These are phyloP conservation scores for Penicillium decumbens DNA, from an alignment of 2,329 filamentous ascomycete species.

Conservation along the genomic window DNA sequence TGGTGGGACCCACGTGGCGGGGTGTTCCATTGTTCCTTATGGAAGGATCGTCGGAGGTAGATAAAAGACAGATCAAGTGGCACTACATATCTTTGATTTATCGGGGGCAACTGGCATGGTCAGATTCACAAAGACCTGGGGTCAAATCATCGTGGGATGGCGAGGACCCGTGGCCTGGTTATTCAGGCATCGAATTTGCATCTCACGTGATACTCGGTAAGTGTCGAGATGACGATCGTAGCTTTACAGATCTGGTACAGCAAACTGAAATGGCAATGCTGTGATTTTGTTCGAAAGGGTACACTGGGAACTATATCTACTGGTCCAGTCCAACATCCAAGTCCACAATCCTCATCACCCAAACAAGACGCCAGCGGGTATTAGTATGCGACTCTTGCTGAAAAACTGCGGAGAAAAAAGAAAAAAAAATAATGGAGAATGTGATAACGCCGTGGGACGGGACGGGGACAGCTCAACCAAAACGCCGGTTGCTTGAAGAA, in stretches of 20 bases:
- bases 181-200: too few relatives aligned
- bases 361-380: conserved; percentile 9
- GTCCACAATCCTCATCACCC: conserved; percentile 1
- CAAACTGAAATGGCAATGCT: neutral
- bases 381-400: conserved; percentile 13
- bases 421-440: neutral
- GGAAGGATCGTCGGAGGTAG: neutral
- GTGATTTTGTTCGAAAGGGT: neutral
- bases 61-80: neutral
- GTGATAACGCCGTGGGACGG: conserved; percentile 4
- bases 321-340: neutral
- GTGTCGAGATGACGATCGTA: too few relatives aligned
- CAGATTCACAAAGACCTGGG: too few relatives aligned
- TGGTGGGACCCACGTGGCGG: conserved; percentile 8
- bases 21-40: conserved; percentile 1
- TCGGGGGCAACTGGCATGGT: too few relatives aligned
- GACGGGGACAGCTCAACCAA: neutral
- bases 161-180: too few relatives aligned
- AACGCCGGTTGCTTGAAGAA: conserved; percentile 24
- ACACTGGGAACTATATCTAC: conserved; percentile 1
- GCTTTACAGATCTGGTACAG: neutral
- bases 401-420: neutral
- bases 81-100: neutral
- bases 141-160: too few relatives aligned
- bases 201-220: too few relatives aligned